phyloP scores from a whole-genome alignment of 1,284 basidiomycete genomes.

The Rhodotorula sp. region DNA sequence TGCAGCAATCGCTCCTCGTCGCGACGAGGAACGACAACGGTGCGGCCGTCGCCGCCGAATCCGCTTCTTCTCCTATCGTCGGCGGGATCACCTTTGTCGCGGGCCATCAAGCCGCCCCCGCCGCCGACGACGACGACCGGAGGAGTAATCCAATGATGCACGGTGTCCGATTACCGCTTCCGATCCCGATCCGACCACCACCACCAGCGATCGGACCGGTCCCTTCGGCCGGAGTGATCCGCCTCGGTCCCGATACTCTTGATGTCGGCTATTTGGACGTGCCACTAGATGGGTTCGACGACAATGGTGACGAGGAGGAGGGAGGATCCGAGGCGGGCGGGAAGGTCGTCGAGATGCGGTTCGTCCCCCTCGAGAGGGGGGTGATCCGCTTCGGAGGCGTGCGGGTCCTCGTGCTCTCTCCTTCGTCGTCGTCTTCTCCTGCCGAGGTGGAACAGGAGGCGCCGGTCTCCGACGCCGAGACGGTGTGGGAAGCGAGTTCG shows the following conservation, averaged over 20 bases:
- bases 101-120: background rate
- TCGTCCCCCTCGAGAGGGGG: background rate
- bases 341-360: background rate
- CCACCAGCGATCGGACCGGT: background rate
- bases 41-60: background rate
- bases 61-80: background rate
- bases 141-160: background rate
- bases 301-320: background rate
- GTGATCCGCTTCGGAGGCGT: conserved; percentile 6
- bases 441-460: background rate
- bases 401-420: conserved; percentile 9
- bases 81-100: background rate
- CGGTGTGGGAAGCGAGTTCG: conserved; percentile 5
- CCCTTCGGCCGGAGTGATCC: background rate
- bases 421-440: background rate
- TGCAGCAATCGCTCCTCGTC: background rate
- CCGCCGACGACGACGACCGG: background rate
- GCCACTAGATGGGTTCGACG: no score
- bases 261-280: background rate
- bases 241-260: background rate
- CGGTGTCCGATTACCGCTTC: background rate
- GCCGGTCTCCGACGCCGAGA: background rate
- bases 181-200: background rate
- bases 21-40: no score
- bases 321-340: background rate